phyloP scores from a whole-genome alignment of 192 early-diverging fungal species.

The Coemansia sp. region DNA sequence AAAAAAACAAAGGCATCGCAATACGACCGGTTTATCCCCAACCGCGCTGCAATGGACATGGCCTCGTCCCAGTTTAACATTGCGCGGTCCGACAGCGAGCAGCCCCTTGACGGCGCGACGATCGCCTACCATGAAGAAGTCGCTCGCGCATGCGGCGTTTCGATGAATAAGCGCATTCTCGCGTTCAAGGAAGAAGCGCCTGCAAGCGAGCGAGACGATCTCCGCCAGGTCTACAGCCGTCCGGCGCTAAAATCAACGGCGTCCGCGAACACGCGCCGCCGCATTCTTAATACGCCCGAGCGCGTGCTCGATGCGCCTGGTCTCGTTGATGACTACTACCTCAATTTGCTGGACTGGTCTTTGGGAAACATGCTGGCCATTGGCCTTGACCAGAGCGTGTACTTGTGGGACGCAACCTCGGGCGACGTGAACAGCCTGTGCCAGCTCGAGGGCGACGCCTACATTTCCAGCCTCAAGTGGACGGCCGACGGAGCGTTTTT shows the following conservation, averaged over 20 bases:
- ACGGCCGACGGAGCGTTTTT: slow-evolving; percentile 61
- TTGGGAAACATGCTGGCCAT: slow-evolving; percentile 76
- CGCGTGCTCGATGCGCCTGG: slow-evolving; percentile 87
- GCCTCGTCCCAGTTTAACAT: slow-evolving; percentile 71
- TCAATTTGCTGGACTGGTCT: slow-evolving; percentile 94
- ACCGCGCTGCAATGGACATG: slow-evolving; percentile 65
- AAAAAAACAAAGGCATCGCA: slow-evolving; percentile 45
- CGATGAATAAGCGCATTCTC: slow-evolving; percentile 76
- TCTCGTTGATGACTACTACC: slow-evolving; percentile 90
- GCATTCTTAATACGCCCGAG: slow-evolving; percentile 78
- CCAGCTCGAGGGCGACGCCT: slow-evolving; percentile 47
- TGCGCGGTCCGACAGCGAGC: slow-evolving; percentile 38
- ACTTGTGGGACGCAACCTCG: slow-evolving; percentile 83
- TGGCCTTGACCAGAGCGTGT: slow-evolving; percentile 81
- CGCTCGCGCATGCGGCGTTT: slow-evolving; percentile 75
- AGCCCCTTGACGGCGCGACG: slow-evolving; percentile 50
- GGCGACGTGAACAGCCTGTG: slow-evolving; percentile 57
- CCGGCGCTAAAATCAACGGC: slow-evolving; percentile 29
- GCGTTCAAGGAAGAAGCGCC: slow-evolving; percentile 79
- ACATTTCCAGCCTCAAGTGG: slow-evolving; percentile 79
- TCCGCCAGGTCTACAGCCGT: slow-evolving; percentile 57
- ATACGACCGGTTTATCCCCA: slow-evolving; percentile 90
- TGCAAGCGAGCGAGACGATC: slow-evolving; percentile 52
- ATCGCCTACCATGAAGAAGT: slow-evolving; percentile 74
- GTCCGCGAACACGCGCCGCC: slow-evolving; percentile 52